phyloP scores from a whole-genome alignment of 495 filamentous ascomycete genomes.

The Daldinia decipiens region DNA sequence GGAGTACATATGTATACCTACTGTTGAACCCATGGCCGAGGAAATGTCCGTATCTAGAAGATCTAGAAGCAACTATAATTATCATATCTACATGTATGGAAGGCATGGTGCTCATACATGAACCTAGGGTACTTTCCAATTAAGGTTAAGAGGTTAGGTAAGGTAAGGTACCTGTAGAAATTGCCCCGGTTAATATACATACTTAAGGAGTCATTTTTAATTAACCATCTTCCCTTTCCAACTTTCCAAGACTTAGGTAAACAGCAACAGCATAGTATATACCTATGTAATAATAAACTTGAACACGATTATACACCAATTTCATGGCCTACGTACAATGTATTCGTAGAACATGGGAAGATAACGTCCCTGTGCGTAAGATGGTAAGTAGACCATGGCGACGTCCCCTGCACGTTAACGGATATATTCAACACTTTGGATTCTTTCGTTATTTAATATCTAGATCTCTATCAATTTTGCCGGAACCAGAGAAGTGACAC shows the following conservation, averaged over 20 bases:
- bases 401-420: slow-evolving; percentile 21
- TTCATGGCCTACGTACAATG: neutral
- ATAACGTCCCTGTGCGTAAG: neutral
- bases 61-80: too few relatives aligned
- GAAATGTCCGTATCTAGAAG: too few relatives aligned
- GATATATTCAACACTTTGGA: slow-evolving; percentile 28
- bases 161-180: neutral
- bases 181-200: slow-evolving; percentile 1
- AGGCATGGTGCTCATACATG: too few relatives aligned
- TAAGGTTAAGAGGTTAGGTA: too few relatives aligned
- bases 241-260: neutral
- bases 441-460: slow-evolving; percentile 35
- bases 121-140: too few relatives aligned
- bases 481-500: slow-evolving; percentile 26
- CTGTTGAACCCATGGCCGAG: too few relatives aligned
- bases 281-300: neutral
- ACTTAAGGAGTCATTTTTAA: neutral
- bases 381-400: neutral
- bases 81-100: too few relatives aligned
- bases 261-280: neutral
- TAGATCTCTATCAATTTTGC: slow-evolving; percentile 34
- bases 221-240: neutral
- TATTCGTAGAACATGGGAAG: neutral
- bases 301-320: neutral
- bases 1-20: too few relatives aligned